Evolutionary conservation across 805 yeast species (phyloP), one percentile per base, ranked within the genome.

Genomic region (Cephaloascus fragrans): DNA sequence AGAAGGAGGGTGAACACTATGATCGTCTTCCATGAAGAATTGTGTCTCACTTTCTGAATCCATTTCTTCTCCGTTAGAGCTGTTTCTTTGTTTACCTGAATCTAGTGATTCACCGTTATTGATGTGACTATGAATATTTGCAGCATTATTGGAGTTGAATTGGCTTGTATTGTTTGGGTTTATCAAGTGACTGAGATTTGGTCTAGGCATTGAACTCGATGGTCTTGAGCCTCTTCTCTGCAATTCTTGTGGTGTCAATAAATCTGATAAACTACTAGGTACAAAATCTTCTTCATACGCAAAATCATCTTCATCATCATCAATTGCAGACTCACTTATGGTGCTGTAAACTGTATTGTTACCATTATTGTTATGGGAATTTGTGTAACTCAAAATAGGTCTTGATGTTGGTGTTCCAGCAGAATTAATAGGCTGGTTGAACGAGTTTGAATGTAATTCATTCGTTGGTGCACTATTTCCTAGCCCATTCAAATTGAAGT

Each of bases 161-260:
- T n/a, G n/a, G n/a, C n/a, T n/a, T 36, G 37, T 16, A 52, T 43
- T 18, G 52, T 49, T 31, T 8, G 29, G n/a, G 12, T 8, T 29
- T 10, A 23, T n/a, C 10, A 18, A 20, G 9, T 17, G n/a, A 26
- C 42, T 49, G 34, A 59, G 37, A 18, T 43, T 53, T 2, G 70
- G 70, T 37, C 67, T 50, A 23, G 57, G 62, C 26, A 59, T 47
- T 1, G 71, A 71, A 18, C 65, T 58, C 37, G 65, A 70, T 6
- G 77, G 69, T 42, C 86, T 66, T 9, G 88, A 79, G 43, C 87
- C 76, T 35, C 96, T 69, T 48, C 80, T 65, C 42, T 60, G 61
- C 17, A 83, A 58, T 53, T 88, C 96, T 47, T 77, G 83, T 0
- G 95, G 94, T 0, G 95, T 85, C 37, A 89, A 61, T 37, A 87